Conservation (phyloP, 164 flowering plant species). For the Santalum album region DNA sequence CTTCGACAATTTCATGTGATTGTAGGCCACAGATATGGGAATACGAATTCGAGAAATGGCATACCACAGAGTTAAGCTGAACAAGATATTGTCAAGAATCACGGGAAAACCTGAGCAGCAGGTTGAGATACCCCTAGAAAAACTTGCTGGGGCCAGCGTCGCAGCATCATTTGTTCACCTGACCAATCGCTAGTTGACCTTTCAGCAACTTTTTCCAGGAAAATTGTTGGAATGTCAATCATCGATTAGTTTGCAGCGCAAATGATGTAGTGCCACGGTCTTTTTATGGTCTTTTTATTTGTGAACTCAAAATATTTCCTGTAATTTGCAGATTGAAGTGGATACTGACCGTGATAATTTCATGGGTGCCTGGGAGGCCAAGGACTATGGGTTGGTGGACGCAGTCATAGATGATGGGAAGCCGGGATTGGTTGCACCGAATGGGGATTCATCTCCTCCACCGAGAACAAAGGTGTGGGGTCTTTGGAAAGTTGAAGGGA, state of each 20-base stretch:
- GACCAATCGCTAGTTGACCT: too few relatives aligned
- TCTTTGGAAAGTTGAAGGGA: slow-evolving; percentile 58
- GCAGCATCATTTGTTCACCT: too few relatives aligned
- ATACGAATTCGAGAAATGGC: slow-evolving; percentile 64
- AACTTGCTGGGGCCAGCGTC: too few relatives aligned
- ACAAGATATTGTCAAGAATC: slow-evolving; percentile 77
- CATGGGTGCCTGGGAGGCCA: slow-evolving; percentile 89
- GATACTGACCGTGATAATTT: slow-evolving; percentile 85
- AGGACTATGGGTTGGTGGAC: slow-evolving; percentile 81
- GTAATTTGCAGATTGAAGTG: slow-evolving; percentile 46
- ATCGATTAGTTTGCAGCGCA: too few relatives aligned
- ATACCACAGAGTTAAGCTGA: slow-evolving; percentile 72
- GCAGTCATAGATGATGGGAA: slow-evolving; percentile 88
- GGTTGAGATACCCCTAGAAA: too few relatives aligned
- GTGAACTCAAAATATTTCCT: not conserved
- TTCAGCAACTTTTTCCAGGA: too few relatives aligned
- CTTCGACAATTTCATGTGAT: not conserved
- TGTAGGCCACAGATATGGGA: slow-evolving; percentile 66
- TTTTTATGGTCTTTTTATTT: not conserved
- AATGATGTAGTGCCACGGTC: not conserved
- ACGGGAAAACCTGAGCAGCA: slow-evolving; percentile 79
- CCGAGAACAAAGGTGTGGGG: slow-evolving; percentile 63
- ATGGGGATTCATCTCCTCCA: slow-evolving; percentile 57
- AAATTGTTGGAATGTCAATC: too few relatives aligned
- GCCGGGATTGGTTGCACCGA: slow-evolving; percentile 89